phyloP scores from a whole-genome alignment of 2,329 filamentous ascomycete species.

The Zopfia rhizophila region DNA sequence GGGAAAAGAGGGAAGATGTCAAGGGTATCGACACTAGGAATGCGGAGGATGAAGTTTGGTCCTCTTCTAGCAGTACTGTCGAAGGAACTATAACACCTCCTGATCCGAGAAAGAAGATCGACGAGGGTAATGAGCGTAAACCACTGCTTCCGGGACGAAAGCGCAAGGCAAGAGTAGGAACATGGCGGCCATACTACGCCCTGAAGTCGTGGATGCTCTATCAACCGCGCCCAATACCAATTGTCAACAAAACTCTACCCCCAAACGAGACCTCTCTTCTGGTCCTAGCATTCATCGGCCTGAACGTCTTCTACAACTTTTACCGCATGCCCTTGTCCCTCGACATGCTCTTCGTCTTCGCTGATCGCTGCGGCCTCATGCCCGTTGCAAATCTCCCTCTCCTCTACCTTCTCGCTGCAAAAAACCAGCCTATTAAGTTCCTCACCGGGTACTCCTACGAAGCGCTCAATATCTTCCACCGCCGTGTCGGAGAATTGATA shows the following conservation, averaged over 20 bases:
- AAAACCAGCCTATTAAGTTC: conserved; percentile 70
- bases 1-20: conserved; percentile 8
- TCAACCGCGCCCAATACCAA: conserved; percentile 67
- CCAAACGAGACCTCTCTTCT: conserved; percentile 66
- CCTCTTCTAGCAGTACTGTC: conserved; percentile 53
- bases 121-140: conserved; percentile 40
- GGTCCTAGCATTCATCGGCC: conserved; percentile 61
- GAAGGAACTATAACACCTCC: conserved; percentile 49
- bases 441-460: conserved; percentile 74
- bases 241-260: conserved; percentile 67
- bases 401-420: conserved; percentile 72
- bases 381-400: conserved; percentile 63
- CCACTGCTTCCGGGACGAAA: conserved; percentile 41
- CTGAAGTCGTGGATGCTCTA: conserved; percentile 59
- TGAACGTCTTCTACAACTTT: conserved; percentile 69
- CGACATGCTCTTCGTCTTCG: conserved; percentile 66
- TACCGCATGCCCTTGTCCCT: conserved; percentile 61
- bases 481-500: conserved; percentile 70
- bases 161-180: conserved; percentile 7
- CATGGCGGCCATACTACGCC: conserved; percentile 34
- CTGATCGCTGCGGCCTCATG: conserved; percentile 66
- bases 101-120: conserved; percentile 28
- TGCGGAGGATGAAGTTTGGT: conserved; percentile 38
- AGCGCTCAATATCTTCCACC: conserved; percentile 72
- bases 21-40: too few species aligned